Base-by-base conservation (phyloP, 2,329 filamentous ascomycete species). In the Aspergillus latus region DNA sequence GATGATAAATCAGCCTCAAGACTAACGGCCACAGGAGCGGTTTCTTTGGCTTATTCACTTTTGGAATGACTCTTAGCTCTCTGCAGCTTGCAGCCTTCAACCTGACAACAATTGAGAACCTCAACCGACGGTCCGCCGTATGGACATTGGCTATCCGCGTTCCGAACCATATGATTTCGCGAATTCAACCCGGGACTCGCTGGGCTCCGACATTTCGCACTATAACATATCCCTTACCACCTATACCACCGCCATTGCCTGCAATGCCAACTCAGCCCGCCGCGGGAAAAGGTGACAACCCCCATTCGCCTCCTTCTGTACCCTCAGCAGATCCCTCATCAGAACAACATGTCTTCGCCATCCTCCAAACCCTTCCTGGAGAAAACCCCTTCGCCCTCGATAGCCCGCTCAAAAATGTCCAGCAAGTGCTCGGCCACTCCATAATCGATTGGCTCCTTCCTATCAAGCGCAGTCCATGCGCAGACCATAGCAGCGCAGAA, bases 361-460 rank as follows among this genome's bases (percentile, higher is more conserved):
- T 97, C 40, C 78, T 97, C 1, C 82, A 84, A 59, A 90, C 88
- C 0, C 78, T 84, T 2, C 81, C 84, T 0, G 87, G 89, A 8
- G 87, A 94, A 64, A 96, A 96, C 63, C 90, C 91, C 0, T 99
- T 91, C 86, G 84, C 96, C 64, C 76, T 94, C 0, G 90, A 89
- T 1, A 76, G 71, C 30, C 74, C 76, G 7, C 79, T 82, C 59
- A 74, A 79, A 29, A 97, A 97, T 67, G 87, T 92, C 75, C 84
- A 85, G 62, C 82, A 87, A 11, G 84, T 97, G 26, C 91, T 99
- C 86, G 93, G 93, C 0, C 75, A 82, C 46, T 83, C 76, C 16
- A 61, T 86, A 2, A 59, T 87, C 11, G 89, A 96, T 58, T 97
- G 92, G 92, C 68, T 96, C 11, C 74, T 96, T 1, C 93, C 93